phyloP scores from a whole-genome alignment of 106 monocot species.

The Dendrobium huoshanense region DNA sequence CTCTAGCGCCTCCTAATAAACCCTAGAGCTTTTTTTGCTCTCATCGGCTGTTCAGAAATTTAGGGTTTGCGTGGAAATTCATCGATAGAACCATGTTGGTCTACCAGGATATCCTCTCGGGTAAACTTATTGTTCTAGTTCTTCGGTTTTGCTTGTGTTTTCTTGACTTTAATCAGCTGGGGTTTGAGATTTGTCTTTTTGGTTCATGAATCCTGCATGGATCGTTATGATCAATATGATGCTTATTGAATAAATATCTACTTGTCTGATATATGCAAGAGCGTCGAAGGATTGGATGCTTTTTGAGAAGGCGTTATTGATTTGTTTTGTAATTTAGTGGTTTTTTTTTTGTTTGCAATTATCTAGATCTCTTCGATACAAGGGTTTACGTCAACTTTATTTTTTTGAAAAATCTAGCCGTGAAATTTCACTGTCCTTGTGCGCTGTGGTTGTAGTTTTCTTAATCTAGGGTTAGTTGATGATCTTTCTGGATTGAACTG shows the following conservation, averaged over 20 bases:
- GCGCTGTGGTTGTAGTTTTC: too few species aligned
- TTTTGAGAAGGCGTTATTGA: background rate
- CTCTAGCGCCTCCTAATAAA: background rate
- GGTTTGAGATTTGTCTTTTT: background rate
- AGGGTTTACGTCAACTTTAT: background rate
- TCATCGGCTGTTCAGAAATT: background rate
- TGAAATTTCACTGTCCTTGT: too few species aligned
- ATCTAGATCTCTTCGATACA: background rate
- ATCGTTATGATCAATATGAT: background rate
- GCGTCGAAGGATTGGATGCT: background rate
- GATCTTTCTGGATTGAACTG: too few species aligned
- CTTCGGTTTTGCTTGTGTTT: background rate
- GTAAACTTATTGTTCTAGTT: constrained; percentile 14
- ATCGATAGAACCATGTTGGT: constrained; percentile 48
- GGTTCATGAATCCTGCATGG: background rate
- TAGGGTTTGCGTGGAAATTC: constrained; percentile 18
- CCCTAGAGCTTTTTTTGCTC: background rate
- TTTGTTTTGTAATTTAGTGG: background rate
- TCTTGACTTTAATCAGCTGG: background rate
- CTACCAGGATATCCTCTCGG: constrained; percentile 66
- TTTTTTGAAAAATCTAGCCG: too few species aligned
- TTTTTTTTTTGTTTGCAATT: background rate
- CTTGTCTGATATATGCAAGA: background rate
- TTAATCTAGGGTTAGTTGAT: too few species aligned
- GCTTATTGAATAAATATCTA: background rate